Evolutionary conservation across 148 eudicot genomes (phyloP), one percentile per base, ranked within the genome.

Genomic region (Persicaria tinctoria): DNA sequence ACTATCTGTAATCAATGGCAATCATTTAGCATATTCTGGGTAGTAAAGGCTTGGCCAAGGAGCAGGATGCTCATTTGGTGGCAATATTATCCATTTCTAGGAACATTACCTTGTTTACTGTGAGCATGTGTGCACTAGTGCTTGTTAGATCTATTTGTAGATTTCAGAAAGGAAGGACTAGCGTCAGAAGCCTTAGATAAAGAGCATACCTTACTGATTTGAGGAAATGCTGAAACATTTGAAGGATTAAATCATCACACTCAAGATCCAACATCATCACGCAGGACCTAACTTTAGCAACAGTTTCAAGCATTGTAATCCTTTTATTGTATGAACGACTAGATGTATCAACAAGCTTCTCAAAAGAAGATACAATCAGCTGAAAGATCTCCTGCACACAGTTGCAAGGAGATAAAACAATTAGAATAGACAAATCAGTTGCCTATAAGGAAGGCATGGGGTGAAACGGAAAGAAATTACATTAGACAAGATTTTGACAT

Each of bases 211-310:
- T 87, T 79, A 96, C 85, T 7, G 90, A 74, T 77, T 78, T 82
- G 59, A 96, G 79, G 74, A 96, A 96, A 74, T 86, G 89, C 47
- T 85, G 85, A 81, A 96, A 96, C 99, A 96, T 92, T 80, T 92
- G 86, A 17, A 79, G 73, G 72, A 96, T 88, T 76, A 96, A 78
- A 54, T 69, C 80, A 72, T 96, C 97, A 76, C 97, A 92, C 79
- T 96, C 97, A 47, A 96, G 89, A 83, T 96, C 99, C 84, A 96
- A 60, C 99, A 96, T 96, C 84, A 96, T 87, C n/a, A 96, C 93
- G 82, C 99, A 96, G 11, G 99, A 90, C 78, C 97, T 88, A 74
- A 96, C 97, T 84, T 87, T 92, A 17, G 94, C 88, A 73, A 96
- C 92, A n/a, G 94, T 96, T 81, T 96, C 94, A 78, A 96, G 89